Evolutionary conservation across 1,284 basidiomycete species (phyloP).

Genomic region (Marasmius sp.): DNA sequence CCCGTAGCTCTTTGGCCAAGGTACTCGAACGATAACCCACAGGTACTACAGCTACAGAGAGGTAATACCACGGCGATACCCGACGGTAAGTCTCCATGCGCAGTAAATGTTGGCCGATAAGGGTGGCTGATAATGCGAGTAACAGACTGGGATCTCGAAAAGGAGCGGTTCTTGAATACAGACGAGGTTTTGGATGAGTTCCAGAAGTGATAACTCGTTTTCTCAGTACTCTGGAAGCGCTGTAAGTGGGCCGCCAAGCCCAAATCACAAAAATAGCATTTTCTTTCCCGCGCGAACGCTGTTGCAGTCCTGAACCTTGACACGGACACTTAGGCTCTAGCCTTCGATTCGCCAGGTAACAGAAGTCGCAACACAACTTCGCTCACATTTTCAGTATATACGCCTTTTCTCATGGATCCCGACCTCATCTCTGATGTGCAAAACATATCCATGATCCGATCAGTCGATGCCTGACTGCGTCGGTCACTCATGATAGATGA

Average conservation of each 20-base stretch:
- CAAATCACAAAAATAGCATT: neutral
- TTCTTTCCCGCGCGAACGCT: too few species aligned
- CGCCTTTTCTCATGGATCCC: too few species aligned
- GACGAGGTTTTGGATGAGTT: conserved; percentile 42
- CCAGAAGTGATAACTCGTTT: conserved; percentile 32
- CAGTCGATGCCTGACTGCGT: too few species aligned
- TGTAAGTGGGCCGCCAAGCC: neutral
- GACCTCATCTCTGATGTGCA: too few species aligned
- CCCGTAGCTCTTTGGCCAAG: conserved; percentile 43
- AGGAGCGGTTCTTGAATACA: conserved; percentile 43
- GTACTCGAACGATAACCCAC: conserved; percentile 31
- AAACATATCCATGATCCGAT: too few species aligned
- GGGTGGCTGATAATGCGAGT: neutral
- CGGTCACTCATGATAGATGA: too few species aligned
- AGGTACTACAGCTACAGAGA: conserved; percentile 47
- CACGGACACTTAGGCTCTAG: too few species aligned
- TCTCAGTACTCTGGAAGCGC: neutral
- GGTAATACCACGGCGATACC: conserved; percentile 50
- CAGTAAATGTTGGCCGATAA: neutral
- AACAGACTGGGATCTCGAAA: conserved; percentile 42
- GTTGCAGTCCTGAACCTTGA: too few species aligned
- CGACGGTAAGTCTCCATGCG: conserved; percentile 39
- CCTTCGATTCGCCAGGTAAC: too few species aligned
- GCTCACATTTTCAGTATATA: too few species aligned
- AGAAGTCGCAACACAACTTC: too few species aligned